Base-by-base conservation (phyloP, 2,329 filamentous ascomycete species). In the Ophiostoma fasciatum region DNA sequence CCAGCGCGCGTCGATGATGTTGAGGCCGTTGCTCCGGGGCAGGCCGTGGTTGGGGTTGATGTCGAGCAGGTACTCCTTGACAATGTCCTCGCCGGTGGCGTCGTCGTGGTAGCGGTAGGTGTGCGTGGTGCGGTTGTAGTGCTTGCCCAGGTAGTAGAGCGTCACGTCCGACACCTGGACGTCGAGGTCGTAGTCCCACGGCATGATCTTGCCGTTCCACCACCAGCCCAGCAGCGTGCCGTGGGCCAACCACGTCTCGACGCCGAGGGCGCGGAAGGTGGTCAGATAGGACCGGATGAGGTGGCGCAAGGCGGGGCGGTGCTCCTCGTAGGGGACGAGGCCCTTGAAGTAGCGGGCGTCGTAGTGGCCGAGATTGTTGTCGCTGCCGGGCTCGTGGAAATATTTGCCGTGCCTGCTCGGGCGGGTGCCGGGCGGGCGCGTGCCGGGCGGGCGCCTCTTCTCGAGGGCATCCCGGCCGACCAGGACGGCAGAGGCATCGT, bases 181-280 rank as follows among this genome's bases (percentile, higher is more conserved):
- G 55, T 92, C 83, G 31, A 90, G 62, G 54, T 92, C 83, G 61
- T 75, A 81, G 55, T 90, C 82, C 82, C 82, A 87, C 1, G 82
- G 81, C 60, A 87, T 73, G 51, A 82, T 74, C 57, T 73, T 59
- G 28, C 63, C 68, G 52, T 84, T 88, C 83, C 83, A 92, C 80
- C 81, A 90, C 83, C 83, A 92, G 11, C 82, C 83, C 17, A 92
- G 61, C 33, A 90, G 59, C 5, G 82, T 85, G 33, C 83, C 83
- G 54, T 92, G 83, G 27, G 83, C 82, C 40, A 92, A 73, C 83
- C 83, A 90, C 0, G 83, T 88, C 57, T 88, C 81, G 42, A 84
- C 58, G 7, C 72, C 70, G 36, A 77, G 63, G 14, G 68, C 61
- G 30, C 63, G 60, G 54, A 82, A 78, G 38, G 71, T 74, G 31